A percentile compares a stretch with the other conserved stretches of the same genome.
Evolutionary conservation across 228 moss, liverwort and hornwort genomes (phyloP).

Genomic region (Sphagnum magellanicum): DNA sequence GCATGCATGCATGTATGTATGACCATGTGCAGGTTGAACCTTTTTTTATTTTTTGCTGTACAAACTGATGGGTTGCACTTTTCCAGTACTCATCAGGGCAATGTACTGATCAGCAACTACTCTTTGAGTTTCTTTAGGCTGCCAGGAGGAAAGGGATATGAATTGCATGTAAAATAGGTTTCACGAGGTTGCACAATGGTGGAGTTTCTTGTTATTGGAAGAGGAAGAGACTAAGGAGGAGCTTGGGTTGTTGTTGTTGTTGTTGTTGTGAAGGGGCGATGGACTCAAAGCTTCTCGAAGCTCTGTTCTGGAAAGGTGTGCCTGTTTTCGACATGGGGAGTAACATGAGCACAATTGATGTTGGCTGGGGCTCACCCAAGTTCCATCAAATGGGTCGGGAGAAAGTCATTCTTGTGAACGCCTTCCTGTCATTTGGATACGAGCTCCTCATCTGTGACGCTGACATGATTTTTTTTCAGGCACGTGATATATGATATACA

Average conservation of each 20-base stretch:
- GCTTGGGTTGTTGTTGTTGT: no score
- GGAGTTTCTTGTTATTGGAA: no score
- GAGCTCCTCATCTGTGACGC: constrained; percentile 95
- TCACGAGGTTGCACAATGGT: no score
- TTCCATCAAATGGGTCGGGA: constrained; percentile 99
- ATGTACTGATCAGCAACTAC: not conserved
- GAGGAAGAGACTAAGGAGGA: no score
- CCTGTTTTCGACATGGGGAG: constrained; percentile 93
- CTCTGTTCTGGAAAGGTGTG: constrained; percentile 79
- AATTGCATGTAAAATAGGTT: not conserved
- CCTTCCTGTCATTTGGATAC: constrained; percentile 67
- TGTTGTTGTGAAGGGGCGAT: constrained; percentile 55
- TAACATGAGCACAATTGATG: constrained; percentile 83
- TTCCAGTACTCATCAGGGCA: not conserved
- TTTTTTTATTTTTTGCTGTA: not conserved
- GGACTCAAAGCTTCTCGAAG: constrained; percentile 77
- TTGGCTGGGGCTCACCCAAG: constrained; percentile 86
- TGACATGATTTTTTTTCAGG: constrained; percentile 88
- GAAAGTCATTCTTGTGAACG: constrained; percentile 86
- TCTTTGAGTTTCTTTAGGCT: not conserved
- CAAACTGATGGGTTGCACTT: not conserved
- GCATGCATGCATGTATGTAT: not conserved
- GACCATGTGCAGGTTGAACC: no score
- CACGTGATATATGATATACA: not conserved
- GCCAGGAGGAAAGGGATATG: not conserved